Evolutionary conservation across 2,329 filamentous ascomycete genomes (phyloP).

Genomic region (Fusarium sp.): DNA sequence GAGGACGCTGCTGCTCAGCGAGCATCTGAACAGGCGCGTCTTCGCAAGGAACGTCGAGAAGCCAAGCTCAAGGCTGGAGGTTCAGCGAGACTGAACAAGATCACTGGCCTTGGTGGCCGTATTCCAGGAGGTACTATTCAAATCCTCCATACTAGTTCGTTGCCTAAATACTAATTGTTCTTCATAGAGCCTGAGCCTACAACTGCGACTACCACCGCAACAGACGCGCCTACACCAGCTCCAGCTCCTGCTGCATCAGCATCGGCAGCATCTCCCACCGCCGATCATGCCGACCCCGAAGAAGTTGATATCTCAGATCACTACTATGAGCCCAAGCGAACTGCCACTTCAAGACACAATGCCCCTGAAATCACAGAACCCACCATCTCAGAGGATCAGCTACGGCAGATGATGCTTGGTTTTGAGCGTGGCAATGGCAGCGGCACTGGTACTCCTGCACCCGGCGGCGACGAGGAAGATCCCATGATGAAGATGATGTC

Average conservation of each 20-base stretch:
- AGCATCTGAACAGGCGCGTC: conserved; percentile 73
- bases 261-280: conserved; percentile 45
- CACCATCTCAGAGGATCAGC: conserved; percentile 65
- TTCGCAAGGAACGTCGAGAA: conserved; percentile 82
- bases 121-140: conserved; percentile 47
- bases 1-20: conserved; percentile 62
- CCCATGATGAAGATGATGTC: conserved; percentile 75
- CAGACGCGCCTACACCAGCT: conserved; percentile 45
- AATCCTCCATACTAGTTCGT: neutral
- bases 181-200: conserved; percentile 18
- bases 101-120: conserved; percentile 73
- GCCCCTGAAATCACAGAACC: conserved; percentile 45
- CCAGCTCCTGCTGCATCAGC: conserved; percentile 47
- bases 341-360: conserved; percentile 45
- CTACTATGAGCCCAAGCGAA: conserved; percentile 68
- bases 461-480: conserved; percentile 44
- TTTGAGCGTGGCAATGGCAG: conserved; percentile 53
- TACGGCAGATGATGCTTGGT: conserved; percentile 73
- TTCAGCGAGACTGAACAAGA: conserved; percentile 76
- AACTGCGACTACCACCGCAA: conserved; percentile 38
- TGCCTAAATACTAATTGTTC: neutral
- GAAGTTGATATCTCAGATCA: conserved; percentile 85
- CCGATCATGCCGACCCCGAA: conserved; percentile 71
- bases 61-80: conserved; percentile 82
- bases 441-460: conserved; percentile 41